A percentile compares a stretch with the other conserved stretches of the same genome.
These are phyloP conservation scores for Plasmodium vivax DNA, from an alignment of 169 alveolate species.

Conservation along the genomic window DNA sequence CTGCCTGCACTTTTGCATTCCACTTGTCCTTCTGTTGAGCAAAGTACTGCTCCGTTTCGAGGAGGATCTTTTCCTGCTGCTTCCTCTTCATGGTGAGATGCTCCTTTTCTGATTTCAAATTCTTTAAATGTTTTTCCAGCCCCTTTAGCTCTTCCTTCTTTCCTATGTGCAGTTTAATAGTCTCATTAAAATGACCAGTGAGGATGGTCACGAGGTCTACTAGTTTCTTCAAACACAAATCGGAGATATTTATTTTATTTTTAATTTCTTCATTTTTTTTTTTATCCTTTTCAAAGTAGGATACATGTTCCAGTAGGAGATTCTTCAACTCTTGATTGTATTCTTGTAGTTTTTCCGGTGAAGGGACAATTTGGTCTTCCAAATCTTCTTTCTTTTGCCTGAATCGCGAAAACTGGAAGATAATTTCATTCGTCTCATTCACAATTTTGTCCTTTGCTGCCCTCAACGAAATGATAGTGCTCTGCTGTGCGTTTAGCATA, in stretches of 20 bases:
- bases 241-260: conserved; percentile 65
- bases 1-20: conserved; percentile 57
- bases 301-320: conserved; percentile 51
- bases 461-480: conserved; percentile 48
- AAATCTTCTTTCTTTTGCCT: conserved; percentile 75
- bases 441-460: conserved; percentile 52
- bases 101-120: conserved; percentile 27
- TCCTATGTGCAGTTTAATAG: conserved; percentile 52
- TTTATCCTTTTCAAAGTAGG: conserved; percentile 41
- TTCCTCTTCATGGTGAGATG: conserved; percentile 6
- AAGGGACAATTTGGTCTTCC: conserved; percentile 74
- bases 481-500: conserved; percentile 56
- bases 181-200: conserved; percentile 39
- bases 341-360: conserved; percentile 71
- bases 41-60: conserved; percentile 35
- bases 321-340: conserved; percentile 67
- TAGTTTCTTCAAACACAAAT: conserved; percentile 46
- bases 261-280: conserved; percentile 74
- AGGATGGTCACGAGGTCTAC: conserved; percentile 31
- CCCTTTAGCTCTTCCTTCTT: conserved; percentile 40
- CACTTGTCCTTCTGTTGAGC: conserved; percentile 32
- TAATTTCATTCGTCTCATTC: conserved; percentile 68
- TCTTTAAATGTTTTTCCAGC: conserved; percentile 26
- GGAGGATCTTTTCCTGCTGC: conserved; percentile 20
- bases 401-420: conserved; percentile 62